Evolutionary conservation across 2,329 filamentous ascomycete species (phyloP).

Genomic region (Phyllosticta ampelicida): DNA sequence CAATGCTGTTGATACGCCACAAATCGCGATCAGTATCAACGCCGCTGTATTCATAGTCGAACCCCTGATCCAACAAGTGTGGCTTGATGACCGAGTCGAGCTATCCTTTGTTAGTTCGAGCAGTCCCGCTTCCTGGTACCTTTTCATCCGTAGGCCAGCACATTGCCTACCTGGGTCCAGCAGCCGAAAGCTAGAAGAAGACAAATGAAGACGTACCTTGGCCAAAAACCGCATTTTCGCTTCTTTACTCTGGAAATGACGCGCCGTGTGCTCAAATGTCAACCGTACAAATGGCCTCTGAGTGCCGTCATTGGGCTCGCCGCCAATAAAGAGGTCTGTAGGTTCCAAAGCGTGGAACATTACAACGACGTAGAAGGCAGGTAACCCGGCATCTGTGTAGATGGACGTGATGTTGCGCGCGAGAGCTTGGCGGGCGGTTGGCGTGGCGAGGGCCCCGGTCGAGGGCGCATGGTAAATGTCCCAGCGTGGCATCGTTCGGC

Average conservation of each 20-base stretch:
- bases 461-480: constrained; percentile 30
- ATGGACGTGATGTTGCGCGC: constrained; percentile 30
- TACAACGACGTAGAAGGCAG: constrained; percentile 36
- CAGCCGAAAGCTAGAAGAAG: not conserved
- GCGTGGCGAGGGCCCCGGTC: not conserved
- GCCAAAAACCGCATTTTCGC: not conserved
- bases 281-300: not conserved
- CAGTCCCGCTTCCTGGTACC: not conserved
- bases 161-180: no score
- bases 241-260: not conserved
- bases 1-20: constrained; percentile 36
- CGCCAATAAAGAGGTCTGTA: constrained; percentile 23
- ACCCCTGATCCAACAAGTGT: constrained; percentile 31
- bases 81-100: constrained; percentile 28
- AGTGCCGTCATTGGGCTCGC: constrained; percentile 7
- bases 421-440: constrained; percentile 14
- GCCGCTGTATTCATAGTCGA: constrained; percentile 34
- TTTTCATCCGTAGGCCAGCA: not conserved
- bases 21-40: constrained; percentile 33
- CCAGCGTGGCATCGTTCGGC: constrained; percentile 33
- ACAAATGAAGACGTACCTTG: not conserved
- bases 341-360: constrained; percentile 26
- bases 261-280: constrained; percentile 1
- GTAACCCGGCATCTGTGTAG: constrained; percentile 27
- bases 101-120: not conserved